Evolutionary conservation across 768 basidiomycete species (phyloP), one percentile per base, ranked within the genome.

Genomic region (Termitomyces titanicus): DNA sequence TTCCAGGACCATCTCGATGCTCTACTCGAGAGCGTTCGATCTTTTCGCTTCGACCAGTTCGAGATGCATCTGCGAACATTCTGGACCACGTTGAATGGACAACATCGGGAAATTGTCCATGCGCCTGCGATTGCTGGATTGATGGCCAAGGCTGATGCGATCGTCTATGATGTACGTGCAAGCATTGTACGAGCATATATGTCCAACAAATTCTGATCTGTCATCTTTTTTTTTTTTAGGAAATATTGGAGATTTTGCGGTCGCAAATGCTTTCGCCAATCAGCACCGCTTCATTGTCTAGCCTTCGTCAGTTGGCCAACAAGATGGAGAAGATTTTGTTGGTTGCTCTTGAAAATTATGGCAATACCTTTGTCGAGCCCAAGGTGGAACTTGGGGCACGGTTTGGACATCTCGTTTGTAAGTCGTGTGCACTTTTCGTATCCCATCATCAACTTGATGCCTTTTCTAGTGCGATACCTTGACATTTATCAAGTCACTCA

Each of bases 401-500:
- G 31, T 94, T 94, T 66, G 92, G 92, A 2, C 93, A 94, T 67
- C 81, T 94, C 51, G 88, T 94, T 67, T 81, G 90, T 92, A 63
- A 72, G 89, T 90, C 45, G 34, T 48, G 33, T 18, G 34, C 40
- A 11, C 39, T 33, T 5, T 39, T 25, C 17, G 10, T 51, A 54
- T 44, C 46, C 44, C 9, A 29, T 52, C 22, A 40, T 61, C 55
- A 44, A 49, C 20, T 57, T 54, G 6, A 54, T 57, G 35, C 12
- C 48, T 57, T 56, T 63, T 61, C 60, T 60, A 93, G 92, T 94
- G 70, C 87, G 92, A 66, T 94, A 90, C 78, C 79, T 94, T 55
- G 92, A 94, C 65, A 93, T 94, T 52, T 93, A 90, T 67, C 92
- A 94, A 70, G 91, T 94, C 51, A 92, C 92, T 0, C 91, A 93